Evolutionary conservation across 2,329 filamentous ascomycete species (phyloP), one percentile per base, ranked within the genome.

Genomic region (Paracorniculantispora psalliotae): DNA sequence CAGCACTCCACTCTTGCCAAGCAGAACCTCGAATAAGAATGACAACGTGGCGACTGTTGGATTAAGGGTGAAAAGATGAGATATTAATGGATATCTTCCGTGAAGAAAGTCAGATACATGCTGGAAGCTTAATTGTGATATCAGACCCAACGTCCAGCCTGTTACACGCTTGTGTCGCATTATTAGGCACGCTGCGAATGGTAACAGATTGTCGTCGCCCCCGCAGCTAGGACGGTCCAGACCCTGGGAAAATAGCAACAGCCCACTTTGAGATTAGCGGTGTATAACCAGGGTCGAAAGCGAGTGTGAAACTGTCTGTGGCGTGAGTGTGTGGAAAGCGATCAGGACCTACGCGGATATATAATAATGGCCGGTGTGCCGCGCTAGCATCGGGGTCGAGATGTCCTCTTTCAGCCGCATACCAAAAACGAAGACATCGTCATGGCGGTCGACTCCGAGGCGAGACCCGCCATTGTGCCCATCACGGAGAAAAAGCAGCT

Each of bases 261-360:
- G 46, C 55, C 55, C 55, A 57, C 55, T 57, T 51, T 57, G 55
- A 25, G 55, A 57, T 57, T 35, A 35, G 55, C 55, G 55, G 55
- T 57, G 55, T 50, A 57, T 57, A 30, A 21, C 23, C 47, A 21
- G 28, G 55, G 44, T 41, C n/a, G 8, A 49, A 19, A 15, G 23
- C 6, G 25, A n/a, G n/a, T 9, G 15, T 12, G 44, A 48, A 35
- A 37, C 35, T 23, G 46, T 19, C 5, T n/a, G 43, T 21, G 25
- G 53, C 28, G 49, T 23, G 28, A 28, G 39, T 44, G 26, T 21
- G 28, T 25, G 10, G 10, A 10, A 12, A 17, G 54, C 44, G 54
- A 57, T 57, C 55, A 26, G 33, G 26, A 26, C 4, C 25, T 50
- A 10, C 30, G 35, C 26, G n/a, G 55, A 50, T 33, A 57, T 57